A percentile compares a stretch with the other conserved stretches of the same genome.
Evolutionary conservation across 345 rosid species (phyloP).

Genomic region (Viola odorata): DNA sequence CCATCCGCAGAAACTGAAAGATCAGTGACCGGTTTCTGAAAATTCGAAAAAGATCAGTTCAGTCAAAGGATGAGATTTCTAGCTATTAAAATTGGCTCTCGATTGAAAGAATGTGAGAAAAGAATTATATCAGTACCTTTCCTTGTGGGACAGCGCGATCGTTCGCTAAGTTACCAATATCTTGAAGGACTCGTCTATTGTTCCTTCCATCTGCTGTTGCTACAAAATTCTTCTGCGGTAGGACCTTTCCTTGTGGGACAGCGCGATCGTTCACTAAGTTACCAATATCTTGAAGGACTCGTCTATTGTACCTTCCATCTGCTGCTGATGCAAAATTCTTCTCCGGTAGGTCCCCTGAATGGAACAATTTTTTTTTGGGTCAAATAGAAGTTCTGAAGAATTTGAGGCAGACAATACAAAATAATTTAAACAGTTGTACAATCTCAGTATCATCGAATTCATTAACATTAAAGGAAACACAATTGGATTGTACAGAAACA

Average conservation of each 20-base stretch:
- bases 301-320: conserved; percentile 48
- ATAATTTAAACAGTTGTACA: not conserved
- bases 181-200: conserved; percentile 61
- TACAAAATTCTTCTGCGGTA: conserved; percentile 39
- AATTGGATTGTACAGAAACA: not conserved
- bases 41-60: not conserved
- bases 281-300: conserved; percentile 75
- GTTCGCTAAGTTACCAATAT: conserved; percentile 61
- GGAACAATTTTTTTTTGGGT: conserved; percentile 5
- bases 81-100: not conserved
- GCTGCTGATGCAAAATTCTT: conserved; percentile 35
- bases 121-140: conserved; percentile 35
- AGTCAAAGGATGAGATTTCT: not conserved
- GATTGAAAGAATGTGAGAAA: not conserved
- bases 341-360: conserved; percentile 41
- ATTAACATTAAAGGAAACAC: not conserved
- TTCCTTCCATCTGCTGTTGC: conserved; percentile 38
- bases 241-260: conserved; percentile 45
- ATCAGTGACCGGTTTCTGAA: conserved; percentile 27
- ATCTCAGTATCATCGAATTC: not conserved
- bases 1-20: conserved; percentile 9
- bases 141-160: conserved; percentile 33
- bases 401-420: not conserved
- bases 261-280: conserved; percentile 48
- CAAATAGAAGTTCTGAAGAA: not conserved